Percentiles rank a stretch among this genome's conserved stretches.
Conservation (phyloP, 179 eudicot species). For the Amaranthus tricolor region DNA sequence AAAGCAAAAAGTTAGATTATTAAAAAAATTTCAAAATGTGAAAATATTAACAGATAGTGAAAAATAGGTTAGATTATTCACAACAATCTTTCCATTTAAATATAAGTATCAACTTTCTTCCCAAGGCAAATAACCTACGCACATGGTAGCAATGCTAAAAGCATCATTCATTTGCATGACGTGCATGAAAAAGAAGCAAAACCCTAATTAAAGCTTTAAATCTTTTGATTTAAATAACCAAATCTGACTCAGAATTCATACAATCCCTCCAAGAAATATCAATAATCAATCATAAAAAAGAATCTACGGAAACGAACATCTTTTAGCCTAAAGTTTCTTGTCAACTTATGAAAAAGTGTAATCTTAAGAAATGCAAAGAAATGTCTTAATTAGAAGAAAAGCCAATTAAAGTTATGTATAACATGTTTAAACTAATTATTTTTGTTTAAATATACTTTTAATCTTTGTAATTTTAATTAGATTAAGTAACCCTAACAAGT, state of each 20-base stretch:
- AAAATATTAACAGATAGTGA: no score
- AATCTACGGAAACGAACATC: slow-evolving; percentile 24
- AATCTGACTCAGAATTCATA: slow-evolving; percentile 34
- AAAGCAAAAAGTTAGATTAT: no score
- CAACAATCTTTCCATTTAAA: no score
- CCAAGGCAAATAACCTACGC: slow-evolving; percentile 19
- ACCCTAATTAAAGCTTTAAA: slow-evolving; percentile 4
- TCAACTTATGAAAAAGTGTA: slow-evolving; percentile 13
- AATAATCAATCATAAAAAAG: slow-evolving; percentile 21
- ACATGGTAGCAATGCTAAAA: slow-evolving; percentile 29
- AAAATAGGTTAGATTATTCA: no score
- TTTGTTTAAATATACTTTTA: not conserved
- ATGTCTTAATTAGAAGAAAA: slow-evolving; percentile 8
- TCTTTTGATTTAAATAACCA: not conserved
- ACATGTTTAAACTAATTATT: slow-evolving; percentile 12
- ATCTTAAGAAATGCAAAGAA: slow-evolving; percentile 25
- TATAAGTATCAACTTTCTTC: not conserved
- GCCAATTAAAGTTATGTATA: slow-evolving; percentile 16
- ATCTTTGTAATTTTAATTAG: slow-evolving; percentile 19
- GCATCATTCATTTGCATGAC: not conserved
- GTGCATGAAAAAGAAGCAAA: not conserved
- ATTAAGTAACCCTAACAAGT: slow-evolving; percentile 11
- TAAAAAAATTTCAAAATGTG: no score
- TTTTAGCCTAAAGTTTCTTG: slow-evolving; percentile 30
- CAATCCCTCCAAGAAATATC: slow-evolving; percentile 7